Evolutionary conservation across 2,329 filamentous ascomycete genomes (phyloP).

Genomic region (Triangularia setosa): DNA sequence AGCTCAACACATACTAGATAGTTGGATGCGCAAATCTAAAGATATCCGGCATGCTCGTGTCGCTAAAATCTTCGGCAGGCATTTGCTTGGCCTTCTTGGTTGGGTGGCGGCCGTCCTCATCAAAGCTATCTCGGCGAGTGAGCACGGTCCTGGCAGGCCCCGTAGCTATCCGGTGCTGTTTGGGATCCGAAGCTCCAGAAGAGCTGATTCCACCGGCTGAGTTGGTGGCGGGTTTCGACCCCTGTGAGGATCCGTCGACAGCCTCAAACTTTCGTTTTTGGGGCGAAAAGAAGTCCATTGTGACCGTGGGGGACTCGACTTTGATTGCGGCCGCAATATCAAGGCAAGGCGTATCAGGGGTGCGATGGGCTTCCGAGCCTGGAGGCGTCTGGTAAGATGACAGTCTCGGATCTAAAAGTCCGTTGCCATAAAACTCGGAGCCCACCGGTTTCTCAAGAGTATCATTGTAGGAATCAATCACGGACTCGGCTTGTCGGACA

Average conservation of each 20-base stretch:
- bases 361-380: slow-evolving; percentile 1
- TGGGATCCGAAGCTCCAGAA: neutral
- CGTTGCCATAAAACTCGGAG: neutral
- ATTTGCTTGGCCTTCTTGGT: slow-evolving; percentile 23
- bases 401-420: slow-evolving; percentile 21
- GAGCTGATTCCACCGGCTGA: neutral
- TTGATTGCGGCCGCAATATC: slow-evolving; percentile 13
- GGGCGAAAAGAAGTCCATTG: slow-evolving; percentile 10
- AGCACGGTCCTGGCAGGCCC: neutral
- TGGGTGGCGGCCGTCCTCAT: slow-evolving; percentile 15
- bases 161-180: neutral
- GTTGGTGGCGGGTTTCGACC: neutral
- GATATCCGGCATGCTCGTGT: slow-evolving; percentile 28
- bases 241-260: slow-evolving; percentile 6
- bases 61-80: slow-evolving; percentile 22
- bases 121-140: slow-evolving; percentile 7
- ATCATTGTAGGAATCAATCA: slow-evolving; percentile 26
- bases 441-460: slow-evolving; percentile 7
- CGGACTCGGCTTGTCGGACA: slow-evolving; percentile 25
- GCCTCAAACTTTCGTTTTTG: slow-evolving; percentile 17
- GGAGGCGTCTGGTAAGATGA: slow-evolving; percentile 5
- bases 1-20: slow-evolving; percentile 26
- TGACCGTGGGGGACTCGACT: slow-evolving; percentile 14
- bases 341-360: slow-evolving; percentile 1
- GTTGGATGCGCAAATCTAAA: slow-evolving; percentile 28